Conservation (phyloP, 2,329 filamentous ascomycete species). For the Cladophialophora bantiana region DNA sequence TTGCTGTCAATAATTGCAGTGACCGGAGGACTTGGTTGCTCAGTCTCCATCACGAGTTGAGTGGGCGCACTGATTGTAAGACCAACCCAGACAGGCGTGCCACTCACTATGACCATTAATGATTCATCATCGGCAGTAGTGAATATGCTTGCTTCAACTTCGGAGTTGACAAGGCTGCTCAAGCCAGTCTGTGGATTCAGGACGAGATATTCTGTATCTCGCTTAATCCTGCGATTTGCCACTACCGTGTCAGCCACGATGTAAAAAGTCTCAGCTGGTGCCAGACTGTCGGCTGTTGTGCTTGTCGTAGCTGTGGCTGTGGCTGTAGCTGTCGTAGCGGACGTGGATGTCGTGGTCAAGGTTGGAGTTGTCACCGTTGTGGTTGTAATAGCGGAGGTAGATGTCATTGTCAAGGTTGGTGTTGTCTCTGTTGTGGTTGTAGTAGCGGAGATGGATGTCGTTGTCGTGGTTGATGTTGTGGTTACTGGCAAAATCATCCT, state of each 20-base stretch:
- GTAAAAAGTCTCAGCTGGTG: not conserved
- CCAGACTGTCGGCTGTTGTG: not conserved
- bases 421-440: not conserved
- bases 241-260: slow-evolving; percentile 8
- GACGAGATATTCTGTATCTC: slow-evolving; percentile 8
- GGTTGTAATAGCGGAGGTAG: not conserved
- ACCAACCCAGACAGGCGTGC: slow-evolving; percentile 10
- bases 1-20: slow-evolving; percentile 7
- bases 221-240: slow-evolving; percentile 1
- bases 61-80: slow-evolving; percentile 7
- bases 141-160: slow-evolving; percentile 15
- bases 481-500: slow-evolving; percentile 5
- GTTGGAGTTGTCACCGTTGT: not conserved
- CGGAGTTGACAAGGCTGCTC: slow-evolving; percentile 6
- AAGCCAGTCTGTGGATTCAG: slow-evolving; percentile 9
- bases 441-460: not conserved
- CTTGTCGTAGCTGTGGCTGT: not conserved
- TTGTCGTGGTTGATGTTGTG: slow-evolving; percentile 5
- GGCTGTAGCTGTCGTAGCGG: not conserved
- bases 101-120: slow-evolving; percentile 7
- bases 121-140: slow-evolving; percentile 11
- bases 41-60: slow-evolving; percentile 15
- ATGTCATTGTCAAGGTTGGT: not conserved
- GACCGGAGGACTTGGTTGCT: not conserved
- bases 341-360: not conserved